Evolutionary conservation across 139 green algal species (phyloP), one percentile per base, ranked within the genome.

Genomic region (Zygnema circumcarinatum): DNA sequence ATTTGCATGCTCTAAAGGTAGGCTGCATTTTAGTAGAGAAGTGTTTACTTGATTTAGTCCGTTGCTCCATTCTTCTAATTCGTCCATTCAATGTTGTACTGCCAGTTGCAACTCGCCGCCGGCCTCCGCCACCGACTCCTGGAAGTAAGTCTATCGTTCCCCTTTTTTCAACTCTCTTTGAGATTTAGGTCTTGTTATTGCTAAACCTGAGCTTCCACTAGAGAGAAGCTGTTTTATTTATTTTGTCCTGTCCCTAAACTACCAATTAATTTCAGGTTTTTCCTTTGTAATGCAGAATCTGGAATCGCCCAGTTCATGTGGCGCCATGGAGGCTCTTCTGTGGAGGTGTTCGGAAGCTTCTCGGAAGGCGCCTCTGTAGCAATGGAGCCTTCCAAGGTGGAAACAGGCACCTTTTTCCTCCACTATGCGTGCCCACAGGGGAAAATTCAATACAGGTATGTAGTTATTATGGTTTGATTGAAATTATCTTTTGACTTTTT

Each of bases 231-330:
- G n/a, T n/a, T n/a, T n/a, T n/a, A n/a, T n/a, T n/a, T n/a, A n/a
- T n/a, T n/a, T n/a, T n/a, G n/a, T n/a, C n/a, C n/a, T n/a, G n/a
- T n/a, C n/a, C n/a, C n/a, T n/a, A n/a, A n/a, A n/a, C n/a, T n/a
- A n/a, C n/a, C n/a, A n/a, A n/a, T n/a, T n/a, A n/a, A n/a, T n/a
- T n/a, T n/a, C n/a, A n/a, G n/a, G n/a, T n/a, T n/a, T n/a, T n/a
- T n/a, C n/a, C n/a, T 62, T 62, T 62, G 47, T 62, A 16, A 62
- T 25, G 16, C 47, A 62, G 47, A 62, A 62, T 16, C 16, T 62
- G 85, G 85, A 2, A 32, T 90, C 3, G 69, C 38, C 22, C 85
- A 90, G 85, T 91, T 92, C n/a, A 31, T 84, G 25, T 92, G 85
- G 76, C 25, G 52, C 53, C 88, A 91, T 39, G 88, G 86, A 2